Evolutionary conservation across 331 rosid species (phyloP).

Genomic region (Phaseolus coccineus): DNA sequence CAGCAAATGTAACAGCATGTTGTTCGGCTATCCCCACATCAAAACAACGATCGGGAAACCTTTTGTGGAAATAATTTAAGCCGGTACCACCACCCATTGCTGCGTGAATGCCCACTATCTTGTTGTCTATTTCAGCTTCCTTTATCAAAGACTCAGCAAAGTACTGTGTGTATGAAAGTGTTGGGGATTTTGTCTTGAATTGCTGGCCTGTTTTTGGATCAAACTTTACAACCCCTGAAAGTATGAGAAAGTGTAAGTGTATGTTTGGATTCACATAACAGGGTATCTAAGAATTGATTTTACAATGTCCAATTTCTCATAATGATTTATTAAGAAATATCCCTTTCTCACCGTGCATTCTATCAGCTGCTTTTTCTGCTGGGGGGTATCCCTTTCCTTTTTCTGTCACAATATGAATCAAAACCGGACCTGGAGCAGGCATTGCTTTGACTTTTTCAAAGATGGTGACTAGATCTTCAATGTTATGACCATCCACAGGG

Average conservation of each 20-base stretch:
- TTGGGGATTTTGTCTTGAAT: constrained; percentile 66
- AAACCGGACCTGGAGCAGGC: constrained; percentile 89
- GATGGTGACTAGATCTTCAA: constrained; percentile 72
- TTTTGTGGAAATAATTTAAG: constrained; percentile 83
- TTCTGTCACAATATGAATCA: constrained; percentile 84
- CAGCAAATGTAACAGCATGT: constrained; percentile 93
- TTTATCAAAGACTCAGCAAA: constrained; percentile 82
- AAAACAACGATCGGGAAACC: constrained; percentile 82
- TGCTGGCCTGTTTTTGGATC: constrained; percentile 83
- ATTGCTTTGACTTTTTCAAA: constrained; percentile 67
- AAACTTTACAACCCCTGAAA: constrained; percentile 84
- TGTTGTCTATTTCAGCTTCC: constrained; percentile 80
- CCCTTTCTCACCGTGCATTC: constrained; percentile 78
- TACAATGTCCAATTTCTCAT: constrained; percentile 16
- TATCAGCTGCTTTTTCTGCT: constrained; percentile 80
- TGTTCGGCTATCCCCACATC: constrained; percentile 96
- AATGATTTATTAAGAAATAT: background rate
- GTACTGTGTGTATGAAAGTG: constrained; percentile 82
- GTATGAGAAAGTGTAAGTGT: constrained; percentile 17
- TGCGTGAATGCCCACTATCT: constrained; percentile 87
- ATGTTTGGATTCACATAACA: background rate
- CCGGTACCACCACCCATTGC: constrained; percentile 98
- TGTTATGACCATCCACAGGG: constrained; percentile 85
- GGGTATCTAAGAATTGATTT: background rate
- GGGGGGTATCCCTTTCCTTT: constrained; percentile 95